Base-by-base conservation (phyloP, 2,329 filamentous ascomycete genomes). In the Leptographium radiaticola region DNA sequence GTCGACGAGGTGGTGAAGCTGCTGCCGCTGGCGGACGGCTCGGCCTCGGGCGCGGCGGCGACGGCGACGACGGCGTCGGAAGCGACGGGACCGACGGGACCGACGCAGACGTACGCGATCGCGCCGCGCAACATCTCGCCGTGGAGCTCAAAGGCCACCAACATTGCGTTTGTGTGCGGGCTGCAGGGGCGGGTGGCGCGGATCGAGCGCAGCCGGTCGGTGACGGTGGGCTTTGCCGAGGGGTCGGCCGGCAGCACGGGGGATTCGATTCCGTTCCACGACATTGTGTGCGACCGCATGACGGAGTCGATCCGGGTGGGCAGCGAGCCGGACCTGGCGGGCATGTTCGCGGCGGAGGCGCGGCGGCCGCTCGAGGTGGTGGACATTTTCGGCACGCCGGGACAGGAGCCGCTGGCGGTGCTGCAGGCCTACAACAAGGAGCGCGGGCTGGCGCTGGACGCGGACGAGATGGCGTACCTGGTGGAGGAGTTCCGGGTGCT, bases 91-190 rank as follows among this genome's bases (percentile, higher is more conserved):
- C 68, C 74, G 55, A 13, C 25, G 43, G 33, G 43, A 18, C 34
- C 8, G 47, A 50, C 31, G 40, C 53, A 61, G 73, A 83, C 58
- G 78, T 87, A 53, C 66, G 88, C 89, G 65, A 77, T 95, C 55
- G 82, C 79, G 48, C 91, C 91, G 20, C 81, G 91, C 60, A 86
- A 87, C 62, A 90, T 95, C 61, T 96, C 90, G 43, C 93, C 93
- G 66, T 98, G 93, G 93, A 96, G 89, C 70, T 95, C 90, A 54
- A 90, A 96, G 69, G 91, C 90, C 33, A 95, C 91, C 48, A 91
- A 83, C 66, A 96, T 97, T 67, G 86, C 91, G 53, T 83, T 93
- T 60, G 91, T 96, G 36, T 97, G 91, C 66, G 90, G 87, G 31
- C 74, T 97, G 56, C 80, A 83, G 61, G 72, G 77, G 44, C 70